phyloP scores from a whole-genome alignment of 2,329 filamentous ascomycete species.

The Calonectria honghensis region DNA sequence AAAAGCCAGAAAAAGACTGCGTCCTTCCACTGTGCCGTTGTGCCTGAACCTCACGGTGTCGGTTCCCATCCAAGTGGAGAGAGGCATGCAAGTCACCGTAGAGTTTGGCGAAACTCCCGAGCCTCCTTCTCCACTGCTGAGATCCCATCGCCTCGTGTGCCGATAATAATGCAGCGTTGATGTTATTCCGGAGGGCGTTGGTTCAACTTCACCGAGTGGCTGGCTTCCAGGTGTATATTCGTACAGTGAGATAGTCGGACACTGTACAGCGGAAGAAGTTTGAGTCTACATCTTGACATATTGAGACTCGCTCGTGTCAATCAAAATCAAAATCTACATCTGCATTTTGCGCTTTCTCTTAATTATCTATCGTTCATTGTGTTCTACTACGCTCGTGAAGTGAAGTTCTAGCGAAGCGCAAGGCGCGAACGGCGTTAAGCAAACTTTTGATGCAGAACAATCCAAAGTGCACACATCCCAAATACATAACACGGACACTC shows the following conservation, averaged over 20 bases:
- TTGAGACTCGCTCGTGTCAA: neutral
- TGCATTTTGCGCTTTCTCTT: too few relatives aligned
- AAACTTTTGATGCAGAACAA: neutral
- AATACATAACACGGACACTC: too few relatives aligned
- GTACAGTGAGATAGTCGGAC: too few relatives aligned
- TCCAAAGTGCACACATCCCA: too few relatives aligned
- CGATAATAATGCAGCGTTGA: neutral
- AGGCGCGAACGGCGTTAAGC: too few relatives aligned
- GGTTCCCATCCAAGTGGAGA: neutral
- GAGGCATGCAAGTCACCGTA: neutral
- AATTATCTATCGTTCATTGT: too few relatives aligned
- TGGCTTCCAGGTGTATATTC: neutral
- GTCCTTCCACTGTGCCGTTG: neutral
- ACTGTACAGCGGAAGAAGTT: too few relatives aligned
- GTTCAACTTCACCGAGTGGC: neutral
- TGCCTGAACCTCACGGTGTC: neutral
- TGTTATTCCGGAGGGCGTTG: neutral
- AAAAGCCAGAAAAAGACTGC: neutral
- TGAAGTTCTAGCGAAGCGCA: neutral
- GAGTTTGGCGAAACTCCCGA: constrained; percentile 1
- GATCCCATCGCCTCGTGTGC: neutral
- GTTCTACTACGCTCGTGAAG: too few relatives aligned
- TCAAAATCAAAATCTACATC: too few relatives aligned
- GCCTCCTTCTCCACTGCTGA: neutral
- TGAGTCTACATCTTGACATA: neutral